Conservation (phyloP, 2,329 filamentous ascomycete genomes). For the Aureobasidium sp. region DNA sequence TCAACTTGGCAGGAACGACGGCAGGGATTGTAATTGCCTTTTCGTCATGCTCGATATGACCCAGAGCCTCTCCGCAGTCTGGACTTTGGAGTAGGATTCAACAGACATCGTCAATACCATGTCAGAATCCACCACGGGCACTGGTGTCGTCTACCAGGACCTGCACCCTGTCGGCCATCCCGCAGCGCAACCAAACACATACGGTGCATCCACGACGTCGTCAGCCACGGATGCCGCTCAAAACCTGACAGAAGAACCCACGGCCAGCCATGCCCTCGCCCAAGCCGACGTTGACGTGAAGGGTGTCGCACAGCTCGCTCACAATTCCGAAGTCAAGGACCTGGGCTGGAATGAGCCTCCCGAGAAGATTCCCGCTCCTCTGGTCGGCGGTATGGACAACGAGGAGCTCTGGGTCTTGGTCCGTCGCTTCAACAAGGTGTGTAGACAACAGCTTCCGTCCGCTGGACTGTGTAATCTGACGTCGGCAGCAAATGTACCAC, state of each 20-base stretch:
- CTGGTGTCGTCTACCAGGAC: conserved; percentile 1
- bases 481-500: conserved; percentile 51
- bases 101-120: neutral
- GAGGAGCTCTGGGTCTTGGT: conserved; percentile 66
- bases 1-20: neutral
- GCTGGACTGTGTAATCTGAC: neutral
- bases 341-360: conserved; percentile 61
- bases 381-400: conserved; percentile 61
- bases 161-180: neutral
- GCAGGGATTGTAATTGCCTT: conserved; percentile 2
- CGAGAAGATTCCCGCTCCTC: conserved; percentile 45
- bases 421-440: conserved; percentile 64
- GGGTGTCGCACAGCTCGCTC: conserved; percentile 35
- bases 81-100: neutral
- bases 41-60: neutral
- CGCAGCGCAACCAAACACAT: neutral
- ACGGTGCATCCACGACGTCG: neutral
- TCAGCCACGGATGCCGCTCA: conserved; percentile 10
- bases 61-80: neutral
- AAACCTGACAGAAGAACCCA: conserved; percentile 33
- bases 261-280: conserved; percentile 39
- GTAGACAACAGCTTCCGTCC: neutral
- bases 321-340: conserved; percentile 49
- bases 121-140: conserved; percentile 1
- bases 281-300: conserved; percentile 34